Evolutionary conservation across 495 filamentous ascomycete genomes (phyloP).

Genomic region (Hypoxylon trugodes): DNA sequence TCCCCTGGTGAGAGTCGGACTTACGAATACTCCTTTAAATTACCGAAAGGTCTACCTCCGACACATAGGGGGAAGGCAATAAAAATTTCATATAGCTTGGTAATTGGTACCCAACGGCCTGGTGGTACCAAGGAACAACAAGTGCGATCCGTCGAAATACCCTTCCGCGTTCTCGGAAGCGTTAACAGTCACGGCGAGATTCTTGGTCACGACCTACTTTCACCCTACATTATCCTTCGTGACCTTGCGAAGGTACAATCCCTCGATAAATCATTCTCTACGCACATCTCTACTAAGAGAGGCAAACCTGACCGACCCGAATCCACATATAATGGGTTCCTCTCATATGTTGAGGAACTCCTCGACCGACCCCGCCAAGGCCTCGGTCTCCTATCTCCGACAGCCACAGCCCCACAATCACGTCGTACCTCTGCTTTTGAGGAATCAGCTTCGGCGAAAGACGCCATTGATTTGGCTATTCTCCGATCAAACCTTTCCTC

Average conservation of each 20-base stretch:
- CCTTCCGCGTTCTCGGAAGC: constrained; percentile 92
- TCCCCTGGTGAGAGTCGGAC: constrained; percentile 88
- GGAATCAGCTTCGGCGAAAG: constrained; percentile 68
- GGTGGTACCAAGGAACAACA: constrained; percentile 79
- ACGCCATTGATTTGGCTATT: constrained; percentile 91
- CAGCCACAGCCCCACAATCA: constrained; percentile 62
- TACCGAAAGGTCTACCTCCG: constrained; percentile 88
- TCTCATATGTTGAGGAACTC: constrained; percentile 82
- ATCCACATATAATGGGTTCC: constrained; percentile 67
- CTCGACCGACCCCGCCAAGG: constrained; percentile 66
- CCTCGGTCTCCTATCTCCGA: constrained; percentile 74
- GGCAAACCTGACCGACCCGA: constrained; percentile 26
- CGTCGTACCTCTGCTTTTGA: constrained; percentile 61
- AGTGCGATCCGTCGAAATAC: constrained; percentile 89
- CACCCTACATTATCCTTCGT: constrained; percentile 87
- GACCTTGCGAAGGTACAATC: constrained; percentile 76
- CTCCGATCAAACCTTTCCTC: constrained; percentile 73
- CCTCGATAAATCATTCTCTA: constrained; percentile 52
- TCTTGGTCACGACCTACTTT: constrained; percentile 85
- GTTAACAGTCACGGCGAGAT: constrained; percentile 75
- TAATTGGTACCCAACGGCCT: constrained; percentile 90
- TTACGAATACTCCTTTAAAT: constrained; percentile 83
- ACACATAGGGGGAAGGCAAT: constrained; percentile 92
- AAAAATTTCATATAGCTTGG: constrained; percentile 89
- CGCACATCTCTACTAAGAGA: constrained; percentile 21